These are phyloP conservation scores for Tricholoma saponaceum DNA, from an alignment of 768 basidiomycete genomes.

Conservation along the genomic window DNA sequence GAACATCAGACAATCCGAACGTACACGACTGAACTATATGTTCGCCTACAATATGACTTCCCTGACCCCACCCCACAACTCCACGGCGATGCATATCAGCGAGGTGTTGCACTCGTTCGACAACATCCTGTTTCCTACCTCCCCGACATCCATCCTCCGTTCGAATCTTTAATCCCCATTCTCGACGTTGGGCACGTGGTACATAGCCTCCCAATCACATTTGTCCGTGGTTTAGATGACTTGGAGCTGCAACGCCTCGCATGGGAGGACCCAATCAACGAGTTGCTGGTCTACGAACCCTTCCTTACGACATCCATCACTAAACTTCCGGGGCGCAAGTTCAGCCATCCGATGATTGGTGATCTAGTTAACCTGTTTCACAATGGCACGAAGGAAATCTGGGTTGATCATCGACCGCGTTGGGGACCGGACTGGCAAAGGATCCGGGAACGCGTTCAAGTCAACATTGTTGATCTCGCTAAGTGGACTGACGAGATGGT, in stretches of 20 bases:
- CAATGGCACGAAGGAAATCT: background rate
- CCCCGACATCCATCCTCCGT: background rate
- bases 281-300: background rate
- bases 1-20: constrained; percentile 14
- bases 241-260: background rate
- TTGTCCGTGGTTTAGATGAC: background rate
- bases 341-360: background rate
- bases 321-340: background rate
- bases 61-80: no score
- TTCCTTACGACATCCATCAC: background rate
- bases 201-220: background rate
- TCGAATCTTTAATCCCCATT: background rate
- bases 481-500: background rate
- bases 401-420: background rate
- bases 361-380: background rate
- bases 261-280: background rate
- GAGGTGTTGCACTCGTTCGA: background rate
- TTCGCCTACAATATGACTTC: background rate
- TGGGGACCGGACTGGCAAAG: background rate
- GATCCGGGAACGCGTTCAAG: background rate
- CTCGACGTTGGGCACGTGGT: background rate
- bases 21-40: background rate
- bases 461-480: background rate
- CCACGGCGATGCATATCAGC: background rate
- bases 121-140: background rate